Conservation (phyloP, 352 stramenopile species). For the Phytophthora lateralis region DNA sequence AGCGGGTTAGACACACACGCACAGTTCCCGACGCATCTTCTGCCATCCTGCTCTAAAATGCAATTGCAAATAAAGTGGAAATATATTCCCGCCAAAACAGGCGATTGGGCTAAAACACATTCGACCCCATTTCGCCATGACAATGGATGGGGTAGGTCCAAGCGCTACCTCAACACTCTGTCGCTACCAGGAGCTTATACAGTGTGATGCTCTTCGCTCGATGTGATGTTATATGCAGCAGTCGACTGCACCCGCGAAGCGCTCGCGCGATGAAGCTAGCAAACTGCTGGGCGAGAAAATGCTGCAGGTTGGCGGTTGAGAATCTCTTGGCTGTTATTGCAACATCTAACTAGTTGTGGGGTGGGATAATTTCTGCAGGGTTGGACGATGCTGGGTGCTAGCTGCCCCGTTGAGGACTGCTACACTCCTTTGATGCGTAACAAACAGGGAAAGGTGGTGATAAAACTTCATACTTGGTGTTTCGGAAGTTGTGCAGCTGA, state of each 20-base stretch:
- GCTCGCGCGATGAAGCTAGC: constrained; percentile 77
- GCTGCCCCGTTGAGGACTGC: constrained; percentile 72
- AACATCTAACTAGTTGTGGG: neutral
- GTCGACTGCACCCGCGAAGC: constrained; percentile 15
- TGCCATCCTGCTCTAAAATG: constrained; percentile 17
- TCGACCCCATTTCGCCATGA: neutral
- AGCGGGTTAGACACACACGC: constrained; percentile 76
- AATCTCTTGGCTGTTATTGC: neutral
- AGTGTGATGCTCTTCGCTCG: neutral
- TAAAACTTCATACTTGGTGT: neutral
- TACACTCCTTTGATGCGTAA: constrained; percentile 82
- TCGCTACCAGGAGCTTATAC: constrained; percentile 5
- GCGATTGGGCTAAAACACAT: too few relatives aligned
- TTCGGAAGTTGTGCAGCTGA: constrained; percentile 1
- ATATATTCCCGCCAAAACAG: constrained; percentile 29
- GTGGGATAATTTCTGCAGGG: constrained; percentile 36
- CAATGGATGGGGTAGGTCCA: constrained; percentile 30
- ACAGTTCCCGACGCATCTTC: constrained; percentile 26
- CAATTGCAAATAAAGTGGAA: constrained; percentile 12
- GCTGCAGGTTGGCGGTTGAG: constrained; percentile 52
- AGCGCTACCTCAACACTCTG: neutral
- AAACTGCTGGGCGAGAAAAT: constrained; percentile 81
- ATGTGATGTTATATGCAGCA: constrained; percentile 4
- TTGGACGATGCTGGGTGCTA: constrained; percentile 76
- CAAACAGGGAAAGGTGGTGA: constrained; percentile 61